Conservation (phyloP, 176 grass and related monocot genomes). For the Alopecurus myosuroides region DNA sequence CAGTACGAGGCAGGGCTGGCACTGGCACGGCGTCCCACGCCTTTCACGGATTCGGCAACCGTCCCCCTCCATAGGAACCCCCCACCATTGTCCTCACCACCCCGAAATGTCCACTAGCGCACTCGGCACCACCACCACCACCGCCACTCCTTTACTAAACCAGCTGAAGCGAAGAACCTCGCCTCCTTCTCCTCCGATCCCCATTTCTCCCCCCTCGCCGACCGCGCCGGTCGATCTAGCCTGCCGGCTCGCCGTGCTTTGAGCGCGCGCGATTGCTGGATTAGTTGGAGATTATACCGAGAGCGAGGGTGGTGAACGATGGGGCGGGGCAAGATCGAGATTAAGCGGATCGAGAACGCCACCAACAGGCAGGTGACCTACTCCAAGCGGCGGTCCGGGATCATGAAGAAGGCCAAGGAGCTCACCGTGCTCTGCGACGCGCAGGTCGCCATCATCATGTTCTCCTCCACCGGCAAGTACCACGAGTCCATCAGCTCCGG, state of each 20-base stretch:
- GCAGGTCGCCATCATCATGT: slow-evolving; percentile 93
- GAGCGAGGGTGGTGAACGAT: neutral
- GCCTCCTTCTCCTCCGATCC: neutral
- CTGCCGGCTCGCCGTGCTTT: neutral
- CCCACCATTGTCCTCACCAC: slow-evolving; percentile 12
- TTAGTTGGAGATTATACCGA: neutral
- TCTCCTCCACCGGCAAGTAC: slow-evolving; percentile 92
- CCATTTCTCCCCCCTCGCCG: neutral
- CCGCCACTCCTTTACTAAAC: neutral
- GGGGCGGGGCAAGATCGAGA: slow-evolving; percentile 99
- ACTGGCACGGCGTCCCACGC: slow-evolving; percentile 3
- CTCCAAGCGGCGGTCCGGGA: slow-evolving; percentile 89
- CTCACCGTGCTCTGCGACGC: slow-evolving; percentile 98
- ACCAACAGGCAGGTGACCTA: slow-evolving; percentile 95
- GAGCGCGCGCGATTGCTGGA: neutral
- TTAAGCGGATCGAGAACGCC: slow-evolving; percentile 98
- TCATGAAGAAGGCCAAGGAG: slow-evolving; percentile 97
- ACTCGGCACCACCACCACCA: slow-evolving; percentile 7
- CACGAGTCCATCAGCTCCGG: slow-evolving; percentile 88
- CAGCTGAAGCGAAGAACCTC: neutral
- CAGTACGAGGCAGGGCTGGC: neutral
- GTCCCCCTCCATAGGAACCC: slow-evolving; percentile 27
- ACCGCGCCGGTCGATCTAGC: neutral
- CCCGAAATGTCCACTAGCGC: slow-evolving; percentile 32
- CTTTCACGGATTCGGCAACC: slow-evolving; percentile 79